phyloP scores from a whole-genome alignment of 192 early-diverging fungal genomes.

The Martensiomyces pterosporus region DNA sequence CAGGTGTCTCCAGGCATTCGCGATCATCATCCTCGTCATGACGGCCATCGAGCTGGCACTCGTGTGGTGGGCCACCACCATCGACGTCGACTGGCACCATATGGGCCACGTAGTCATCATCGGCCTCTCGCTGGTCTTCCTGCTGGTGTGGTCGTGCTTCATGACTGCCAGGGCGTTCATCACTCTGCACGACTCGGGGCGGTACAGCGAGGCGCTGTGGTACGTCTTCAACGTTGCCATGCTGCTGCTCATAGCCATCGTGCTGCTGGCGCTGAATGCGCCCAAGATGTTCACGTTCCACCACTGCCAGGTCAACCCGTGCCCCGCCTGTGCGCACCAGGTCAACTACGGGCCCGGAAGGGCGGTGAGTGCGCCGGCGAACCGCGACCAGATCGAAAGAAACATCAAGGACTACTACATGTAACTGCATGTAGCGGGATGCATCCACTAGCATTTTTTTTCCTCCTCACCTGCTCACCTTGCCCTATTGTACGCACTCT shows the following conservation, averaged over 20 bases:
- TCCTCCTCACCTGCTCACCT: constrained; percentile 5
- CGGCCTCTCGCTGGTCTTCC: constrained; percentile 21
- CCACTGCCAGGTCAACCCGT: constrained; percentile 44
- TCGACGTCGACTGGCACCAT: constrained; percentile 38
- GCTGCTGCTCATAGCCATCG: constrained; percentile 36
- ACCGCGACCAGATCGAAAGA: too few species aligned
- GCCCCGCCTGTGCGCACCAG: constrained; percentile 41
- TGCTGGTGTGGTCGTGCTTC: constrained; percentile 37
- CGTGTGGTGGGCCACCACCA: constrained; percentile 22
- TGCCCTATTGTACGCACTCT: too few species aligned
- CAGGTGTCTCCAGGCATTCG: constrained; percentile 43
- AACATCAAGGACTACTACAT: constrained; percentile 35
- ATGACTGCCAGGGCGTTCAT: constrained; percentile 46
- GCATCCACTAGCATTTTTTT: constrained; percentile 4
- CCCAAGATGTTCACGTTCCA: constrained; percentile 47
- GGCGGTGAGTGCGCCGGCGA: too few species aligned
- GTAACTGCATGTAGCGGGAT: too few species aligned
- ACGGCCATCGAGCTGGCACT: constrained; percentile 21
- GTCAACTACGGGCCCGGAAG: too few species aligned
- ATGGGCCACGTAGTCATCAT: constrained; percentile 47
- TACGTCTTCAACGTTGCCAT: constrained; percentile 43
- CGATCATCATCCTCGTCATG: constrained; percentile 31
- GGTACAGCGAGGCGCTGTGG: constrained; percentile 48
- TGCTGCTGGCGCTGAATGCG: constrained; percentile 42
- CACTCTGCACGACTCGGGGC: constrained; percentile 21